These are phyloP conservation scores for Debaryomyces castellii DNA, from an alignment of 805 yeast genomes.

Conservation along the genomic window DNA sequence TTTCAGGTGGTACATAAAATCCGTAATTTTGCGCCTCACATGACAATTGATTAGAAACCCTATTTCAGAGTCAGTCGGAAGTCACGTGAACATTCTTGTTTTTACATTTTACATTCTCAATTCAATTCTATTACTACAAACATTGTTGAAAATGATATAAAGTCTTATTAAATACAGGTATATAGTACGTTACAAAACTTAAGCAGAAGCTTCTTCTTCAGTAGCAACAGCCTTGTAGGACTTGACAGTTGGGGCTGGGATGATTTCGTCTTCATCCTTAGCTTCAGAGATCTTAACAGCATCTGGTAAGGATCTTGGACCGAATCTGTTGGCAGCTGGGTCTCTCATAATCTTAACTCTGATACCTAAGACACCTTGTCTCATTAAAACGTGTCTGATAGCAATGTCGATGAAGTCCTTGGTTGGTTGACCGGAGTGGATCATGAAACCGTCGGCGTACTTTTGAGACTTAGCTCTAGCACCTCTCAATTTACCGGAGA, in stretches of 20 bases:
- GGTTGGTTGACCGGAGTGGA: slow-evolving; percentile 99
- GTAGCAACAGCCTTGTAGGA: slow-evolving; percentile 57
- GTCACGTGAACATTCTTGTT: background rate
- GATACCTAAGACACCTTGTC: slow-evolving; percentile 99
- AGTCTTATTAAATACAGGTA: slow-evolving; percentile 1
- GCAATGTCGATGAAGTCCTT: slow-evolving; percentile 98
- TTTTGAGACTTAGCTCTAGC: slow-evolving; percentile 99
- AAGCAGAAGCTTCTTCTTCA: slow-evolving; percentile 31
- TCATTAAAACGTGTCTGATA: slow-evolving; percentile 98
- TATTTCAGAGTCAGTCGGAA: no score
- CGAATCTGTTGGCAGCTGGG: slow-evolving; percentile 82
- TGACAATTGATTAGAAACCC: background rate
- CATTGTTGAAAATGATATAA: background rate
- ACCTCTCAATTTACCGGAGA: slow-evolving; percentile 99
- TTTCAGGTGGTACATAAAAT: no score
- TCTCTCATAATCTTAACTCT: slow-evolving; percentile 99
- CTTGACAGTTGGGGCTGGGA: slow-evolving; percentile 80
- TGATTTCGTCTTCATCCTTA: slow-evolving; percentile 82
- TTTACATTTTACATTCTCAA: no score
- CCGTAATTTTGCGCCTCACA: no score
- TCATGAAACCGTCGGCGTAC: slow-evolving; percentile 99
- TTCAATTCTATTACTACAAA: no score
- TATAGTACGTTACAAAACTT: slow-evolving; percentile 8
- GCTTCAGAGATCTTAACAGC: slow-evolving; percentile 90
- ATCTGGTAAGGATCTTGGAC: slow-evolving; percentile 94